Evolutionary conservation across 306 rosid species (phyloP).

Genomic region (Quercus mongolica): DNA sequence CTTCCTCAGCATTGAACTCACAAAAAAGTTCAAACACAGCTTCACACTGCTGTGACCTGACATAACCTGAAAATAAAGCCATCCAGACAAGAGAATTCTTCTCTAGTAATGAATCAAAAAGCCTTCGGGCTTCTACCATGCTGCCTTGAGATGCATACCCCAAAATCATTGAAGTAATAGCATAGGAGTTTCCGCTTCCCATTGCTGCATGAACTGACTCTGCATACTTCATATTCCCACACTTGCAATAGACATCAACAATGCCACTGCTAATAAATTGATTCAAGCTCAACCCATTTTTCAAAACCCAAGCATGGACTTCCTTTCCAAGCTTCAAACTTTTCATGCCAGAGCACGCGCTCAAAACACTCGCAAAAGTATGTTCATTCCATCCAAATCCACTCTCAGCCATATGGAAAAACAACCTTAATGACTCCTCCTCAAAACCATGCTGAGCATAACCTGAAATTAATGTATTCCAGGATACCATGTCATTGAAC

Average conservation of each 20-base stretch:
- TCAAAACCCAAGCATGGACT: constrained; percentile 64
- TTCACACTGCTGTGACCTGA: constrained; percentile 56
- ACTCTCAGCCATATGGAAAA: constrained; percentile 45
- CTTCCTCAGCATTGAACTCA: constrained; percentile 39
- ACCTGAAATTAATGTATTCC: constrained; percentile 82
- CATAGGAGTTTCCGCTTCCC: constrained; percentile 35
- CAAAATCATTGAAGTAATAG: constrained; percentile 53
- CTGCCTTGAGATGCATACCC: constrained; percentile 66
- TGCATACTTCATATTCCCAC: constrained; percentile 60
- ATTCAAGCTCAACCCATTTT: constrained; percentile 39
- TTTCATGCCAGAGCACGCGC: constrained; percentile 60
- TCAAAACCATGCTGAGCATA: constrained; percentile 50
- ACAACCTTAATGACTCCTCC: constrained; percentile 54
- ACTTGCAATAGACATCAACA: constrained; percentile 71
- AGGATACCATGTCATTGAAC: constrained; percentile 54
- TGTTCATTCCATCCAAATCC: constrained; percentile 52
- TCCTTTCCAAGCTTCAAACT: constrained; percentile 51
- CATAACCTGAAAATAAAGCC: constrained; percentile 67
- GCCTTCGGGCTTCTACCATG: constrained; percentile 53
- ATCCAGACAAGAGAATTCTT: constrained; percentile 64
- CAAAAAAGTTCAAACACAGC: constrained; percentile 53
- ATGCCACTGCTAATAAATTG: constrained; percentile 63
- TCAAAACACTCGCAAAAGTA: constrained; percentile 65
- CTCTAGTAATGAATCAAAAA: constrained; percentile 54
- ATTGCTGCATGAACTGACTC: constrained; percentile 39